A percentile compares a stretch with the other conserved stretches of the same genome.
These are phyloP conservation scores for Trichoderma cornu-damae DNA, from an alignment of 2,329 filamentous ascomycete species.

Conservation along the genomic window DNA sequence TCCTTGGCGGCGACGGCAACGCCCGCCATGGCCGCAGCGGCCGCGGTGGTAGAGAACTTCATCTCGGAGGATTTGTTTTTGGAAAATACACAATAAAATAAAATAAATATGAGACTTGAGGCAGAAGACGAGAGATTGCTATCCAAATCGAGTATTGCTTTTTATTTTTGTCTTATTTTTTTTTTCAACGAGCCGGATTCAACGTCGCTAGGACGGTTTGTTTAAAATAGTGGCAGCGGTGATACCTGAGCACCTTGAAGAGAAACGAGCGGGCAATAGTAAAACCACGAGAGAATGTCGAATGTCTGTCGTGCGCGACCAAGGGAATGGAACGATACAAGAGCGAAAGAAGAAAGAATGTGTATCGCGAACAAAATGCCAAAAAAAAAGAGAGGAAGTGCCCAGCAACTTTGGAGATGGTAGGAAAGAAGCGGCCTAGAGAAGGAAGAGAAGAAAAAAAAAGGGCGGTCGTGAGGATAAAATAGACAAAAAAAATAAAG, in stretches of 20 bases:
- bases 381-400: conserved; percentile 35
- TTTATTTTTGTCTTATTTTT: too few relatives aligned
- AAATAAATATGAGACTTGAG: neutral
- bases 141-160: conserved; percentile 8
- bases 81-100: too few relatives aligned
- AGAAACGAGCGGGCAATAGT: conserved; percentile 24
- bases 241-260: conserved; percentile 34
- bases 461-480: conserved; percentile 11
- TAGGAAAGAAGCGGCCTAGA: conserved; percentile 20
- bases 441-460: conserved; percentile 21
- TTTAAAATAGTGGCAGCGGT: conserved; percentile 23
- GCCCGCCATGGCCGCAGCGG: conserved; percentile 37
- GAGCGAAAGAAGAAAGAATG: conserved; percentile 26
- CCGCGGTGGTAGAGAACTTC: conserved; percentile 32
- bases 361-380: conserved; percentile 21
- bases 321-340: conserved; percentile 31
- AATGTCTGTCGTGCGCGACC: conserved; percentile 22
- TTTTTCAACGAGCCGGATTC: conserved; percentile 3
- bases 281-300: conserved; percentile 21
- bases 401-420: conserved; percentile 29
- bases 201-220: conserved; percentile 10
- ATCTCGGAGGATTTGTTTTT: conserved; percentile 30
- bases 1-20: conserved; percentile 40
- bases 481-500: neutral
- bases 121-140: neutral